Conservation (phyloP, 23 red algal species). For the Agarophyton chilense region DNA sequence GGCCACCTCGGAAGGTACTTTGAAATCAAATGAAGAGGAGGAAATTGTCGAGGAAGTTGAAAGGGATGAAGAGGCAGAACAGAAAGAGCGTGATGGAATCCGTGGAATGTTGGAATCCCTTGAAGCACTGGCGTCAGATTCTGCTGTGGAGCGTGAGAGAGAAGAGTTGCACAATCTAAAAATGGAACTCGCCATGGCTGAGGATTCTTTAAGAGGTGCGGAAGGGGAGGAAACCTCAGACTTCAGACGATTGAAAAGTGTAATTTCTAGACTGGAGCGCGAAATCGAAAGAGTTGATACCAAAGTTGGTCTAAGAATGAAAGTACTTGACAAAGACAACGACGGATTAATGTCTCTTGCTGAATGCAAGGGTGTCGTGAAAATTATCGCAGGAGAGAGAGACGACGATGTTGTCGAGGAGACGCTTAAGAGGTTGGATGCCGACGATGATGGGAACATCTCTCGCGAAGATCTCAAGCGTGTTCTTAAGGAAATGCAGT, state of each 20-base stretch:
- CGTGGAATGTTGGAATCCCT: slow-evolving; percentile 69
- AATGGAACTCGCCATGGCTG: slow-evolving; percentile 84
- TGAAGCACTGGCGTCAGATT: slow-evolving; percentile 77
- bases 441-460: slow-evolving; percentile 86
- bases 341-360: slow-evolving; percentile 90
- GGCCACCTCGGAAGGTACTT: background rate
- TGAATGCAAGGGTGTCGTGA: slow-evolving; percentile 73
- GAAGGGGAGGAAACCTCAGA: slow-evolving; percentile 65
- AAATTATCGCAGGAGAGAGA: slow-evolving; percentile 56
- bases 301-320: slow-evolving; percentile 91
- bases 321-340: slow-evolving; percentile 97
- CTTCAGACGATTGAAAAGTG: slow-evolving; percentile 63
- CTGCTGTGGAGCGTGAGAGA: slow-evolving; percentile 84
- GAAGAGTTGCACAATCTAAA: slow-evolving; percentile 90
- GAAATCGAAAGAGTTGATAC: slow-evolving; percentile 88
- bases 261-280: slow-evolving; percentile 80
- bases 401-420: slow-evolving; percentile 80
- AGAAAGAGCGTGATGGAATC: slow-evolving; percentile 70
- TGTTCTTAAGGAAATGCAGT: slow-evolving; percentile 69
- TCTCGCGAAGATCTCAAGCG: slow-evolving; percentile 79
- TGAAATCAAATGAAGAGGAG: slow-evolving; percentile 1
- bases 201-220: slow-evolving; percentile 46
- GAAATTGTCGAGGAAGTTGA: slow-evolving; percentile 25
- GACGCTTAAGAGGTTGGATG: slow-evolving; percentile 79
- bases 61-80: slow-evolving; percentile 58